phyloP scores from a whole-genome alignment of 305 asterid species.

The Solanum hybrid region DNA sequence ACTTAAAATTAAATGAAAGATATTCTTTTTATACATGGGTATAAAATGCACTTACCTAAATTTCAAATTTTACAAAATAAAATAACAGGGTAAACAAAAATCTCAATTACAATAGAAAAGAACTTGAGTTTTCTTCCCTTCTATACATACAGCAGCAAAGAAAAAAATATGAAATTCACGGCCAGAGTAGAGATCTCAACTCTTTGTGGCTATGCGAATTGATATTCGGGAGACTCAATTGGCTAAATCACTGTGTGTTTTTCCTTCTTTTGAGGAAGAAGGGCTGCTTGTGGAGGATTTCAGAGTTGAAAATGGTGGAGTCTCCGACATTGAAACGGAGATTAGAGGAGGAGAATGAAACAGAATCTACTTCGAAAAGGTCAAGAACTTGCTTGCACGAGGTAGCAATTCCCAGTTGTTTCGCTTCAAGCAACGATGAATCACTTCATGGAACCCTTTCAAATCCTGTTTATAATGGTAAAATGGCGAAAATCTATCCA shows the following conservation, averaged over 20 bases:
- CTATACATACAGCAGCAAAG: background rate
- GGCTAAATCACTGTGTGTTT: background rate
- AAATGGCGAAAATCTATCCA: constrained; percentile 67
- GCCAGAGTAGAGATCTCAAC: background rate
- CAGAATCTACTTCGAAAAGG: constrained; percentile 38
- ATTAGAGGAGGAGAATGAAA: background rate
- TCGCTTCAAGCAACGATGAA: constrained; percentile 43
- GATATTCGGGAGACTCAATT: background rate
- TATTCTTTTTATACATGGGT: background rate
- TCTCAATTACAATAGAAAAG: background rate
- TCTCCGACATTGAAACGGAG: background rate
- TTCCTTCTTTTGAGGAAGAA: background rate
- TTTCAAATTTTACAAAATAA: background rate
- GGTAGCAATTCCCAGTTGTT: constrained; percentile 82
- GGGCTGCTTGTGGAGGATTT: background rate
- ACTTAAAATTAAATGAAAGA: background rate
- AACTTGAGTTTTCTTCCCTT: background rate
- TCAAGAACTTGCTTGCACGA: constrained; percentile 78
- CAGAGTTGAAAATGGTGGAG: background rate
- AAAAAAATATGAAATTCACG: background rate
- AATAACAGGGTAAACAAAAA: background rate
- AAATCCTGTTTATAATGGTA: constrained; percentile 60
- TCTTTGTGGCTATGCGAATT: background rate
- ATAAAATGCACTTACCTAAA: background rate
- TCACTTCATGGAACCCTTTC: constrained; percentile 67